phyloP scores from a whole-genome alignment of 768 basidiomycete genomes.

The Pleurotus citrinopileatus region DNA sequence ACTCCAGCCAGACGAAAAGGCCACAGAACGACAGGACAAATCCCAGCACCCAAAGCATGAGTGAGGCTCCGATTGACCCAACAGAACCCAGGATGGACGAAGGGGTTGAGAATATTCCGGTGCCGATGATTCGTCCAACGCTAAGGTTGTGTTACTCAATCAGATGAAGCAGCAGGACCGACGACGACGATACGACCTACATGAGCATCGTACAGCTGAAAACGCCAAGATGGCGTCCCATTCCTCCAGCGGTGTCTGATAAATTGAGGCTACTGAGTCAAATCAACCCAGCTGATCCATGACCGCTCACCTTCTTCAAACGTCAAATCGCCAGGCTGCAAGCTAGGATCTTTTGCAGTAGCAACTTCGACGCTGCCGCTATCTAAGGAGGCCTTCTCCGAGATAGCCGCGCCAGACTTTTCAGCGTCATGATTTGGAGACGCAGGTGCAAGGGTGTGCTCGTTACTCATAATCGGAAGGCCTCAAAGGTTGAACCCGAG shows the following conservation, averaged over 20 bases:
- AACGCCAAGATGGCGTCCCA: conserved; percentile 56
- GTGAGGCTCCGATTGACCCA: conserved; percentile 55
- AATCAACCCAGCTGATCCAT: background rate
- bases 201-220: conserved; percentile 57
- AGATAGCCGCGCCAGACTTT: too few relatives aligned
- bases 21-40: conserved; percentile 58
- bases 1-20: conserved; percentile 61
- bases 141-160: conserved; percentile 16
- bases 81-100: conserved; percentile 57
- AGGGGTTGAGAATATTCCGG: conserved; percentile 64
- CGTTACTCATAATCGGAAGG: too few relatives aligned
- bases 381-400: too few relatives aligned
- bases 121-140: conserved; percentile 57
- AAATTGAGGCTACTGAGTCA: background rate
- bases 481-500: too few relatives aligned
- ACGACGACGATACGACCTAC: conserved; percentile 19
- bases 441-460: too few relatives aligned
- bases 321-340: conserved; percentile 40
- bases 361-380: too few relatives aligned
- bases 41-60: conserved; percentile 65
- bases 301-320: conserved; percentile 44
- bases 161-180: background rate
- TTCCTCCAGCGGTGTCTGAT: conserved; percentile 49
- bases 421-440: too few relatives aligned
- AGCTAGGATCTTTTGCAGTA: conserved; percentile 1